Conservation (phyloP, 495 filamentous ascomycete genomes). For the Opeltia flavorubescens region DNA sequence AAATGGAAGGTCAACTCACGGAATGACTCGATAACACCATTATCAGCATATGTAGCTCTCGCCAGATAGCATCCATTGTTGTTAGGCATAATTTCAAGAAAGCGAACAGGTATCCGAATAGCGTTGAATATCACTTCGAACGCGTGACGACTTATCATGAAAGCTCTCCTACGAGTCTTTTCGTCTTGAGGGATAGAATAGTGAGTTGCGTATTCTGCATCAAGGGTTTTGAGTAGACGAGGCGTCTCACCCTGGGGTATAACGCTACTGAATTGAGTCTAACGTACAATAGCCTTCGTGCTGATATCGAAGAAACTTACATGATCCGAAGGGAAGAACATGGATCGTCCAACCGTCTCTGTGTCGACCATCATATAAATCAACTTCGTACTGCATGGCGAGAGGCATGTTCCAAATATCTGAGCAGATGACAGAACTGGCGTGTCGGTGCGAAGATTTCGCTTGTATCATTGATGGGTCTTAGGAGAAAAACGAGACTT, state of each 20-base stretch:
- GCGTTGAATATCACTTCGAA: background rate
- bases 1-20: background rate
- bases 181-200: background rate
- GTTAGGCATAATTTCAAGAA: background rate
- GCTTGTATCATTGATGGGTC: background rate
- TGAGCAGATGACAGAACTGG: background rate
- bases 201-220: background rate
- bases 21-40: background rate
- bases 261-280: too few species aligned
- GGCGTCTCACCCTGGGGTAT: too few species aligned
- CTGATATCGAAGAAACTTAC: background rate
- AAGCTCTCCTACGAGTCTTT: background rate
- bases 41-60: background rate
- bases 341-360: background rate
- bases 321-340: background rate
- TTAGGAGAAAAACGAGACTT: background rate
- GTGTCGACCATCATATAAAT: background rate
- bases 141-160: background rate
- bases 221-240: background rate
- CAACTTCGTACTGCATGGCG: background rate
- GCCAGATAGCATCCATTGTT: slow-evolving; percentile 1
- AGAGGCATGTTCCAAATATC: background rate
- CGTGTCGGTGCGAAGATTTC: background rate
- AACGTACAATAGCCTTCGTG: too few species aligned
- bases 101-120: background rate